Evolutionary conservation across 139 green algal genomes (phyloP).

Genomic region (Deuterostichococcus epilithicus): DNA sequence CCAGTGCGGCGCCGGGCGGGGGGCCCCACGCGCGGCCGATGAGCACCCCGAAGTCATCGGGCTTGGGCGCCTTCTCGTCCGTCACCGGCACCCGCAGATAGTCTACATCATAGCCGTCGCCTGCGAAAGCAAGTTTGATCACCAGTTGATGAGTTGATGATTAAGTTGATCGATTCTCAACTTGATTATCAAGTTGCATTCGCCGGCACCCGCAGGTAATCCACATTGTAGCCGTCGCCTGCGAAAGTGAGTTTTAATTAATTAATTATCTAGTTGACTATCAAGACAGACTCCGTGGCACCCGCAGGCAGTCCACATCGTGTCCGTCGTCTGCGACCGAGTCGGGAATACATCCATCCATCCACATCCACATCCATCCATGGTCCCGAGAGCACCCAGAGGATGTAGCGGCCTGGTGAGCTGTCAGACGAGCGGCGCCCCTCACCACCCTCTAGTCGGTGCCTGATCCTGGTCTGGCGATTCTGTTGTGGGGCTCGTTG

Average conservation of each 20-base stretch:
- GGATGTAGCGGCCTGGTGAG: too few species aligned
- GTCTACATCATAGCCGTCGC: conserved; percentile 70
- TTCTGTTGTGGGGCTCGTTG: too few species aligned
- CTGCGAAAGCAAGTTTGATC: conserved; percentile 42
- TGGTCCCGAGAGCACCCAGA: too few species aligned
- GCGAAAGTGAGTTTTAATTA: conserved; percentile 26
- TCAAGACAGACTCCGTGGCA: too few species aligned
- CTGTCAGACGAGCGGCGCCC: too few species aligned
- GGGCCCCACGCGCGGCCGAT: conserved; percentile 60
- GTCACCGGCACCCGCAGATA: conserved; percentile 91
- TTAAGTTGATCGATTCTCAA: too few species aligned
- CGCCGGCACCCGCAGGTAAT: conserved; percentile 88
- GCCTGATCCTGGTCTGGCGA: too few species aligned
- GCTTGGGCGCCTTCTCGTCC: conserved; percentile 94
- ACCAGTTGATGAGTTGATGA: background rate
- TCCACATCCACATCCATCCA: too few species aligned
- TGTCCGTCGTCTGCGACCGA: too few species aligned
- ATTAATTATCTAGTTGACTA: background rate
- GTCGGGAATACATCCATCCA: too few species aligned
- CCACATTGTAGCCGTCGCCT: conserved; percentile 64
- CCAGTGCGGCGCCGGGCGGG: conserved; percentile 53
- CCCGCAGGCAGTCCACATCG: too few species aligned
- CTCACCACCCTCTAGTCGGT: too few species aligned
- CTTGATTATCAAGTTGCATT: conserved; percentile 22
- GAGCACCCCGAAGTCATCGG: conserved; percentile 59